Evolutionary conservation across 768 basidiomycete genomes (phyloP), one percentile per base, ranked within the genome.

Genomic region (Pleurotus platypus): DNA sequence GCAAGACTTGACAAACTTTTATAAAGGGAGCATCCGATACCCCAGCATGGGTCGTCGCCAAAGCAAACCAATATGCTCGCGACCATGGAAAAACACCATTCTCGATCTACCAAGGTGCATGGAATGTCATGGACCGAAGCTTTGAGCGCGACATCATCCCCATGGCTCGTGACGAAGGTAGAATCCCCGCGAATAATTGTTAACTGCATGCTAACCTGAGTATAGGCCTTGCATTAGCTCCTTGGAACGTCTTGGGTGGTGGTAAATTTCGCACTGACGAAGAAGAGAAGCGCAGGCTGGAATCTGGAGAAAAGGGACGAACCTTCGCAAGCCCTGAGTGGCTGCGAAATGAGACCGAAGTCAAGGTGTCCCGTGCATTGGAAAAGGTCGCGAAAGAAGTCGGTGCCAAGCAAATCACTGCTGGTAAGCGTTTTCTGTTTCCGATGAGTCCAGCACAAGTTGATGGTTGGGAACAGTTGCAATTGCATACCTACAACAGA

Each of bases 221-320:
- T 15, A 50, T 42, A 54, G 51, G 51, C 8, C 13, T 54, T 64
- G 71, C 72, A 0, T 65, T 72, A 0, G 70, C 71, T 0, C 71
- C 70, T 2, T 73, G 70, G 70, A 64, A 65, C n/a, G 71, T 72
- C 2, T 60, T 72, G 11, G 73, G 66, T 5, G 66, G 54, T 9
- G 71, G 73, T 59, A 85, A 83, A 58, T 72, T 89, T n/a, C 69
- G 81, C 43, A 86, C 84, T 0, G 70, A 76, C 13, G 87, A 80
- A 12, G 70, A 73, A 53, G 72, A 73, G 46, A 64, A 68, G 30
- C 57, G 57, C 15, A 62, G 69, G 0, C 58, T 58, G 6, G 47
- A 66, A 22, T 64, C 66, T 3, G 72, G 72, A 5, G 78, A 80
- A 58, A 70, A 71, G 0, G 80, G 80, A 1, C 76, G 79, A 0